Evolutionary conservation across 2,329 filamentous ascomycete genomes (phyloP).

Genomic region (Gnomoniopsis smithogilvyi): DNA sequence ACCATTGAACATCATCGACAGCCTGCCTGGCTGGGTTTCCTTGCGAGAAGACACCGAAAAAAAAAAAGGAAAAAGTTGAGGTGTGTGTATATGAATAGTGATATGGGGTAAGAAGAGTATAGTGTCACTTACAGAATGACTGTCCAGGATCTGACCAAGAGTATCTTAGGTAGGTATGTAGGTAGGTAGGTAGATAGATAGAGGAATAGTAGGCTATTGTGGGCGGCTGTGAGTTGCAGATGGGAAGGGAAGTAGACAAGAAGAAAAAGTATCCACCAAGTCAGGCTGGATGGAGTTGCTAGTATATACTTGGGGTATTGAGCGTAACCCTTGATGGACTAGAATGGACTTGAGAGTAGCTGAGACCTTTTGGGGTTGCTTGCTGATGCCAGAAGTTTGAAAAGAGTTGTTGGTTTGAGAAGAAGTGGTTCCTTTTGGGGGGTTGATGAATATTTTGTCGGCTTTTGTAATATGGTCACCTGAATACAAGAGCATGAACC

Average conservation of each 20-base stretch:
- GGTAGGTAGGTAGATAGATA: too few species aligned
- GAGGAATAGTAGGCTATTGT: neutral
- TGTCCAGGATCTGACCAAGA: too few species aligned
- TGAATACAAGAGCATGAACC: neutral
- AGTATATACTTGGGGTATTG: neutral
- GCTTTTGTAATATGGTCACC: neutral
- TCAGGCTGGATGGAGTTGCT: neutral
- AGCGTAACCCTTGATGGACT: neutral
- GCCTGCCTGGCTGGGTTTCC: conserved; percentile 3
- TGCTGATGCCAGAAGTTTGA: neutral
- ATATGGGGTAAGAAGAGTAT: too few species aligned
- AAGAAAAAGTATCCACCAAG: neutral
- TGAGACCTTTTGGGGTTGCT: neutral
- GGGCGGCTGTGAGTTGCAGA: neutral
- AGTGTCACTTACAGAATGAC: too few species aligned
- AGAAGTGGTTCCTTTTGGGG: neutral
- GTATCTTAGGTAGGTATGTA: too few species aligned
- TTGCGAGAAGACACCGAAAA: neutral
- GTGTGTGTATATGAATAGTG: too few species aligned
- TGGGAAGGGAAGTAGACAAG: neutral
- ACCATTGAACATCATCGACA: conserved; percentile 45
- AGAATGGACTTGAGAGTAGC: neutral
- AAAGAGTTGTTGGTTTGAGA: neutral
- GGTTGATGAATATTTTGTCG: neutral
- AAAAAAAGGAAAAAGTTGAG: neutral